Evolutionary conservation across 352 stramenopile genomes (phyloP).

Genomic region (Paralagenidium karlingii): DNA sequence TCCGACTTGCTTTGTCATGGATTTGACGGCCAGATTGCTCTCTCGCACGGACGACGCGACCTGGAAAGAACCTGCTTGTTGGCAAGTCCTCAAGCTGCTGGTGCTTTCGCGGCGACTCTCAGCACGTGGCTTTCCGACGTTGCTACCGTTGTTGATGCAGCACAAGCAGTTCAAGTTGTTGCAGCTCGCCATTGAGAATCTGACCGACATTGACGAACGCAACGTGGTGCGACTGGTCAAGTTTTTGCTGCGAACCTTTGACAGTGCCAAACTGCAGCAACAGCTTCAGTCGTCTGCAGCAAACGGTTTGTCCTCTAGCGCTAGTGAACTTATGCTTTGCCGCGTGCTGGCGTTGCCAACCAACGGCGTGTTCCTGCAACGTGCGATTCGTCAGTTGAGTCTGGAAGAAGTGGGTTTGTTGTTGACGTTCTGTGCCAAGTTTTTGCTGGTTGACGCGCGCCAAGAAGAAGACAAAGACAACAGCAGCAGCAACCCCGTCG

Average conservation of each 20-base stretch:
- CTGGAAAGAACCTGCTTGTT: too few relatives aligned
- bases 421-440: slow-evolving; percentile 58
- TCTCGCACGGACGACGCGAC: not conserved
- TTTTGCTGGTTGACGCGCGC: slow-evolving; percentile 17
- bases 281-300: not conserved
- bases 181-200: slow-evolving; percentile 38
- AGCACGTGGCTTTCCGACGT: slow-evolving; percentile 34
- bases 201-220: slow-evolving; percentile 70
- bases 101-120: slow-evolving; percentile 48
- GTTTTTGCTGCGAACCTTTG: slow-evolving; percentile 60
- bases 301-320: slow-evolving; percentile 3
- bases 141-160: slow-evolving; percentile 52
- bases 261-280: slow-evolving; percentile 15
- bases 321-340: slow-evolving; percentile 1
- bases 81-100: slow-evolving; percentile 34
- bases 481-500: slow-evolving; percentile 6
- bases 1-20: not conserved
- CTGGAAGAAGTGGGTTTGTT: slow-evolving; percentile 56
- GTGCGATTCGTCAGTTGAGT: slow-evolving; percentile 52
- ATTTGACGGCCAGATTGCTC: not conserved
- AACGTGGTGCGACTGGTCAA: slow-evolving; percentile 54
- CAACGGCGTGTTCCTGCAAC: slow-evolving; percentile 68
- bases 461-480: slow-evolving; percentile 4
- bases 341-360: slow-evolving; percentile 47
- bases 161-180: slow-evolving; percentile 54